Evolutionary conservation across 768 basidiomycete genomes (phyloP), one percentile per base, ranked within the genome.

Genomic region (Phanerochaete carnosa): DNA sequence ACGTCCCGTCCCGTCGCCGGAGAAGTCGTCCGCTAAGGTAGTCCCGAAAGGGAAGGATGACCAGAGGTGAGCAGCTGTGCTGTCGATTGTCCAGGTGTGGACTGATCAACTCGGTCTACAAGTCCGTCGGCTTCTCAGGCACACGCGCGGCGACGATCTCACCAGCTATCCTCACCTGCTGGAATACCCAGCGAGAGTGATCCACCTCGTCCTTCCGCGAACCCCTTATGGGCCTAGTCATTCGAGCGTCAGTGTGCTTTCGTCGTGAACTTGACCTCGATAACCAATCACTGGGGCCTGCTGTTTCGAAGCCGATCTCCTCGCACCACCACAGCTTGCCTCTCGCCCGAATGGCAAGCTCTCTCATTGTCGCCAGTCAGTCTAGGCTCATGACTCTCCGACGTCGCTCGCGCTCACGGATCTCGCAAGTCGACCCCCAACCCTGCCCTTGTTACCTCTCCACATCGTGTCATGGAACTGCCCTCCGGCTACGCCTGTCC

Each of bases 121-220:
- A 83, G 77, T 70, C 57, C 75, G 50, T 86, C 85, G 25, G 74
- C 72, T 37, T 75, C 77, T 19, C 78, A 74, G 63, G 70, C 70
- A 62, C 76, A 72, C 45, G 71, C 73, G 67, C 79, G 81, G 68
- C 81, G 81, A 76, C 74, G 79, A 76, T 66, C 75, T 71, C 86
- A 86, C 62, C 87, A 88, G 69, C 81, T 85, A 23, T 89, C 88
- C 43, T 86, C 86, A 19, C 83, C 83, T 32, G 60, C 72, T 45
- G 58, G 64, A 62, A 66, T 71, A 70, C 69, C 85, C 82, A 83
- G 84, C 82, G 86, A 88, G 82, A 86, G 80, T 83, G 88, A 88
- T 83, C 82, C 61, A 46, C 28, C 67, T 26, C 33, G 57, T 13
- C 50, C 55, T 43, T 46, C 57, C 30, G 61, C 62, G 13, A 59